Percentiles rank a stretch among this genome's conserved stretches.
Conservation (phyloP, 2,329 filamentous ascomycete genomes). For the Sphaceloma murrayae region DNA sequence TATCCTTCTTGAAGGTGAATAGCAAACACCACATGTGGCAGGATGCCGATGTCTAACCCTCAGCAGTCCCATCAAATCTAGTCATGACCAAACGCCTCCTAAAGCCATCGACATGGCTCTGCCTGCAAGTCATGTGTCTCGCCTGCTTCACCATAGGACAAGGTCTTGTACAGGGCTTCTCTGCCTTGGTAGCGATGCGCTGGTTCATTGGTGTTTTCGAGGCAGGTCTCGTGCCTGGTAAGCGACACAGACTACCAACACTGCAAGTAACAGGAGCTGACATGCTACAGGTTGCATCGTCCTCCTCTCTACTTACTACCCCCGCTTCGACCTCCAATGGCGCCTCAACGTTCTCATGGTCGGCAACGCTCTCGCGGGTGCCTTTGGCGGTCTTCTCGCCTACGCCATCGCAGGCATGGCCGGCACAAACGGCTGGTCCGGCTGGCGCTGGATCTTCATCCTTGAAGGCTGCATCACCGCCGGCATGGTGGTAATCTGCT, state of each 20-base stretch:
- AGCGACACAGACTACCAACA: not conserved
- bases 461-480: conserved; percentile 28
- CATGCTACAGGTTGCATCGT: conserved; percentile 13
- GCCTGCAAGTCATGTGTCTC: conserved; percentile 37
- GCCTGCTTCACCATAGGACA: conserved; percentile 31
- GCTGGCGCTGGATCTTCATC: conserved; percentile 28
- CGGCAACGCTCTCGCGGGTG: conserved; percentile 20
- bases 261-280: not conserved
- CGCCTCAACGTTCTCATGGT: conserved; percentile 18
- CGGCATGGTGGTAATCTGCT: conserved; percentile 25
- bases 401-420: conserved; percentile 25
- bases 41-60: no score
- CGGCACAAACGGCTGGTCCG: conserved; percentile 23
- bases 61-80: conserved; percentile 40
- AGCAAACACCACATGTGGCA: no score
- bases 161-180: conserved; percentile 39
- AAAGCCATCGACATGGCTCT: conserved; percentile 35
- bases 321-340: conserved; percentile 17
- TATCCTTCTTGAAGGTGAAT: conserved; percentile 31
- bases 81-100: conserved; percentile 34
- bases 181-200: conserved; percentile 40
- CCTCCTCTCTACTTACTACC: conserved; percentile 16
- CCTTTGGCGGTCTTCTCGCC: conserved; percentile 25
- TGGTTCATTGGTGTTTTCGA: conserved; percentile 32
- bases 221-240: conserved; percentile 17